Evolutionary conservation across 2,329 filamentous ascomycete genomes (phyloP).

Genomic region (Polytolypa hystricis): DNA sequence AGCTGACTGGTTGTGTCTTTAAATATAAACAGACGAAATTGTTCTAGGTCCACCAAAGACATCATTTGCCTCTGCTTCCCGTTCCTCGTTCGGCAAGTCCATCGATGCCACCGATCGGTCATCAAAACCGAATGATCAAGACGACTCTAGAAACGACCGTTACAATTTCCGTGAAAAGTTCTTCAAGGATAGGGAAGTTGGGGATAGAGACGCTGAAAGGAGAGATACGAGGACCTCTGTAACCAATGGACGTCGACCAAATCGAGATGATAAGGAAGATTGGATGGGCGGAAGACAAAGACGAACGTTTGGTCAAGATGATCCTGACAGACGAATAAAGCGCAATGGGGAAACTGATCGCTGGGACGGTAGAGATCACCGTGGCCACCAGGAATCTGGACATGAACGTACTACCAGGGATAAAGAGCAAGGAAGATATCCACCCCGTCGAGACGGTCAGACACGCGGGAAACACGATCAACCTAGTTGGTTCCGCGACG

Average conservation of each 20-base stretch:
- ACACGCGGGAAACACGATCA: constrained; percentile 56
- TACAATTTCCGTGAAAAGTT: constrained; percentile 47
- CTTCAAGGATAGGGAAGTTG: constrained; percentile 24
- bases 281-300: constrained; percentile 31
- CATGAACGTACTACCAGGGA: constrained; percentile 40
- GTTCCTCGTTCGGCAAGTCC: constrained; percentile 38
- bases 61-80: constrained; percentile 66
- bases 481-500: constrained; percentile 60
- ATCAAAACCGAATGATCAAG: constrained; percentile 44
- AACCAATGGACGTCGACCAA: constrained; percentile 25
- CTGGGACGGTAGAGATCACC: constrained; percentile 39
- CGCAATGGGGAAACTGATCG: constrained; percentile 34
- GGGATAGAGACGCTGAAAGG: constrained; percentile 21
- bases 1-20: constrained; percentile 16
- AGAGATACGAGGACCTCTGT: constrained; percentile 24
- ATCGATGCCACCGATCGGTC: constrained; percentile 35
- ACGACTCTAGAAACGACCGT: constrained; percentile 47
- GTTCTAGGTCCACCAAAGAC: constrained; percentile 76
- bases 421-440: constrained; percentile 43
- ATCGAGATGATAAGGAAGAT: constrained; percentile 28
- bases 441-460: constrained; percentile 52
- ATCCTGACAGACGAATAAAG: constrained; percentile 29
- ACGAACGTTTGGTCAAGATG: constrained; percentile 31
- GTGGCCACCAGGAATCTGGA: constrained; percentile 44
- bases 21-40: constrained; percentile 55